phyloP scores from a whole-genome alignment of 495 filamentous ascomycete genomes.

The Aspergillus mulundensis region DNA sequence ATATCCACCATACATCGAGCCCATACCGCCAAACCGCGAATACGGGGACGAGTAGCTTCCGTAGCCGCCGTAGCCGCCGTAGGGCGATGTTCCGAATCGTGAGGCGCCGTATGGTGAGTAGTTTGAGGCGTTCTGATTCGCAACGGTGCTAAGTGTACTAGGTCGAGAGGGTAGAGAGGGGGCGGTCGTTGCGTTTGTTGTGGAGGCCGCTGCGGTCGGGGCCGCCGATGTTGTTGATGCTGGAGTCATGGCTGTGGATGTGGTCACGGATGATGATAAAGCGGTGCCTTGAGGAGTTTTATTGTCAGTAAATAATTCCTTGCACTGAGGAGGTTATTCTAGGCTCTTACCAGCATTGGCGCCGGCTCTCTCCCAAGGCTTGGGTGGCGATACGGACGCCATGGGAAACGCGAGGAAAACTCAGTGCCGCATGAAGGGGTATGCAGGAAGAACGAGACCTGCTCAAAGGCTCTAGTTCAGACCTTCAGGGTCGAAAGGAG shows the following conservation, averaged over 20 bases:
- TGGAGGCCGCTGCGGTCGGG: slow-evolving; percentile 39
- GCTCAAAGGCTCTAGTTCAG: slow-evolving; percentile 1
- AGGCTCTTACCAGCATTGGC: slow-evolving; percentile 47
- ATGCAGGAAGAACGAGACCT: not conserved
- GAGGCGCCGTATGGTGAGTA: slow-evolving; percentile 73
- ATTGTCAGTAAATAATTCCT: not conserved
- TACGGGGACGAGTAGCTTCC: slow-evolving; percentile 59
- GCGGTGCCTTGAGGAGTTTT: slow-evolving; percentile 29
- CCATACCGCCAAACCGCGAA: slow-evolving; percentile 60
- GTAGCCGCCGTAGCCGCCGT: slow-evolving; percentile 47
- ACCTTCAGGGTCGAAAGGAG: not conserved
- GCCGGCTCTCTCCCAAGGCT: slow-evolving; percentile 89
- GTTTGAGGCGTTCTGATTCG: slow-evolving; percentile 77
- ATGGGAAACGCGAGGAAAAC: slow-evolving; percentile 27
- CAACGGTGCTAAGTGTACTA: slow-evolving; percentile 66
- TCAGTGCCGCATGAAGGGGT: slow-evolving; percentile 33
- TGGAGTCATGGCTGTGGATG: slow-evolving; percentile 29
- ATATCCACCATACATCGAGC: slow-evolving; percentile 50
- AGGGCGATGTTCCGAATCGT: slow-evolving; percentile 51
- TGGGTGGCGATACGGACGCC: slow-evolving; percentile 77
- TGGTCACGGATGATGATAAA: slow-evolving; percentile 29
- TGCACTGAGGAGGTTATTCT: slow-evolving; percentile 7
- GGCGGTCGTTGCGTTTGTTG: slow-evolving; percentile 43
- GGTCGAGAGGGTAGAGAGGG: slow-evolving; percentile 81
- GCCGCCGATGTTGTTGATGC: slow-evolving; percentile 34